These are phyloP conservation scores for Olyra latifolia DNA, from an alignment of 176 grass and related monocot genomes.

Conservation along the genomic window DNA sequence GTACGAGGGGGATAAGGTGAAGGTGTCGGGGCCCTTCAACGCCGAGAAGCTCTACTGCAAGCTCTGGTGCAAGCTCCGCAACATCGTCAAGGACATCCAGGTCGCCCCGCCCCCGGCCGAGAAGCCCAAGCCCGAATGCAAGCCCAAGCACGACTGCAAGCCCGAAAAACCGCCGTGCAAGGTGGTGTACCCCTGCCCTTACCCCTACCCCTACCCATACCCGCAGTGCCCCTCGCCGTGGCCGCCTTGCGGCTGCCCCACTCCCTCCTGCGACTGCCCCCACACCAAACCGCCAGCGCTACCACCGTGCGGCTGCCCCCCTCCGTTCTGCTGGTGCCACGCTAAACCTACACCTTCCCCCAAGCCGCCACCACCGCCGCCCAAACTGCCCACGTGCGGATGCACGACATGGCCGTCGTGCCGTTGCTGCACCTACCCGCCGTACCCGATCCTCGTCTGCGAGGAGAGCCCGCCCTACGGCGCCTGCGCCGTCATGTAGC, in stretches of 20 bases:
- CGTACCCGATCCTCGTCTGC: constrained; percentile 21
- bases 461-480: constrained; percentile 33
- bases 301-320: background rate
- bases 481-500: constrained; percentile 37
- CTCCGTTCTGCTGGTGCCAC: background rate
- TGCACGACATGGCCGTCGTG: constrained; percentile 28
- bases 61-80: constrained; percentile 67
- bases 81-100: constrained; percentile 47
- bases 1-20: constrained; percentile 67
- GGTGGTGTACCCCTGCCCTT: background rate
- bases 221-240: background rate
- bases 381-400: background rate
- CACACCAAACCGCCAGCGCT: background rate
- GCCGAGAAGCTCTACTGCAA: constrained; percentile 46
- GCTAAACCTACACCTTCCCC: too few species aligned
- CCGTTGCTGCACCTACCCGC: constrained; percentile 20
- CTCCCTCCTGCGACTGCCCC: background rate
- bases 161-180: background rate
- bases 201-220: constrained; percentile 8
- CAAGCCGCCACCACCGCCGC: background rate
- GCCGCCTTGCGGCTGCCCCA: background rate
- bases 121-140: background rate
- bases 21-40: constrained; percentile 59
- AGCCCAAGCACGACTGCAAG: background rate
- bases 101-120: background rate